These are phyloP conservation scores for Liquidambar formosana DNA, from an alignment of 164 flowering plant species.

Conservation along the genomic window DNA sequence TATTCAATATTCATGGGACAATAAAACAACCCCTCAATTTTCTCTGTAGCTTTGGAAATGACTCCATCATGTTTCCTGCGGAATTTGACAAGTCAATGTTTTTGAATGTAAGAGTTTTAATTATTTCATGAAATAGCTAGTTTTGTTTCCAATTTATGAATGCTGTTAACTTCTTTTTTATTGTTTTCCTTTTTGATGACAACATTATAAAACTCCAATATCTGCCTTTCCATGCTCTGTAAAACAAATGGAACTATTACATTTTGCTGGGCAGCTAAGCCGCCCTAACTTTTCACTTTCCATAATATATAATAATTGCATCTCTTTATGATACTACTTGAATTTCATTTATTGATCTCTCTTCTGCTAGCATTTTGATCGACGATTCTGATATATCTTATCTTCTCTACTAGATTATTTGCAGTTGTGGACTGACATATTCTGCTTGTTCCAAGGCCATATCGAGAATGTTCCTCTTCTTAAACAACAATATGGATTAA, in stretches of 20 bases:
- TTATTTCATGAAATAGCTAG: not conserved
- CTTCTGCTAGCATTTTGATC: not conserved
- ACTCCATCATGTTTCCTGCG: not conserved
- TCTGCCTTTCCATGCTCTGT: not conserved
- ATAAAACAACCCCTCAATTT: not conserved
- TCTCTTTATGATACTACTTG: not conserved
- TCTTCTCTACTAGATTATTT: constrained; percentile 55
- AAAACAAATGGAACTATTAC: not conserved
- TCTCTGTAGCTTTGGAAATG: not conserved
- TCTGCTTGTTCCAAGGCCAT: constrained; percentile 95
- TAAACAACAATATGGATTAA: constrained; percentile 92
- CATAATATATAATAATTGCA: not conserved
- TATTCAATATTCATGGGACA: no score
- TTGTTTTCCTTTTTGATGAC: not conserved
- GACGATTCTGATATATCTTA: not conserved
- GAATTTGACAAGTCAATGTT: not conserved
- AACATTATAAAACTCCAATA: not conserved
- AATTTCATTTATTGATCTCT: not conserved
- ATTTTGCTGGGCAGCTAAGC: not conserved
- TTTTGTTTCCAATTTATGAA: not conserved
- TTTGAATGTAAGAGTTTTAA: not conserved
- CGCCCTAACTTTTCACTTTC: not conserved
- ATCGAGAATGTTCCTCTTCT: constrained; percentile 78
- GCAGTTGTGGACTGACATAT: constrained; percentile 87
- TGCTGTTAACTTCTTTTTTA: not conserved